Conservation (phyloP, 768 basidiomycete species). For the Amanita phalloides region DNA sequence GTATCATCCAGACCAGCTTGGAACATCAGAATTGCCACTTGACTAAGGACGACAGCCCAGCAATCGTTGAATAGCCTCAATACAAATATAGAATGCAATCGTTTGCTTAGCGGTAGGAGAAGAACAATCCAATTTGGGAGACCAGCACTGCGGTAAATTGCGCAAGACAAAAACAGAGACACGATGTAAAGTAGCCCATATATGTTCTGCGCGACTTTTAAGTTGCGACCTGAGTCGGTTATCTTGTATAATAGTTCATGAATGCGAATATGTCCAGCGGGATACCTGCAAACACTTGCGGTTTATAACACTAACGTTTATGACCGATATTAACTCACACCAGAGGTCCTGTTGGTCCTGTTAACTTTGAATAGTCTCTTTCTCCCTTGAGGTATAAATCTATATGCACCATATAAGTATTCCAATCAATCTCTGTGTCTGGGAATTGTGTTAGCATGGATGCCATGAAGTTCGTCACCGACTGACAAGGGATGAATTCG, state of each 20-base stretch:
- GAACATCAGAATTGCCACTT: conserved; percentile 58
- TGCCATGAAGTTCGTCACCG: conserved; percentile 2
- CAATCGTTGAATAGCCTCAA: conserved; percentile 94
- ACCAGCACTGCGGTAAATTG: conserved; percentile 54
- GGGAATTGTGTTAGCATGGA: conserved; percentile 9
- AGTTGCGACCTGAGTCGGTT: conserved; percentile 48
- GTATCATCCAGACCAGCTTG: conserved; percentile 47
- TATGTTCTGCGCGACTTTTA: conserved; percentile 63
- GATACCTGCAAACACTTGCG: conserved; percentile 51
- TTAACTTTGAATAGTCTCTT: conserved; percentile 68
- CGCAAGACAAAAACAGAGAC: conserved; percentile 53
- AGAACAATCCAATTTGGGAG: conserved; percentile 66
- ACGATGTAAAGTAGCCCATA: conserved; percentile 67
- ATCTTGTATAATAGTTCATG: conserved; percentile 61
- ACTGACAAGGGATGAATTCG: conserved; percentile 73
- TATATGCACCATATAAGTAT: conserved; percentile 90
- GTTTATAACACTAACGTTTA: neutral
- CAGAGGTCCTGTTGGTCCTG: conserved; percentile 86
- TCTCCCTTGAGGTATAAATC: conserved; percentile 72
- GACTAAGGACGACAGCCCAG: conserved; percentile 62
- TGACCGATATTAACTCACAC: conserved; percentile 44
- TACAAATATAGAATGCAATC: conserved; percentile 88
- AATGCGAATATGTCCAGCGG: conserved; percentile 84
- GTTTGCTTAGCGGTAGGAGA: conserved; percentile 78
- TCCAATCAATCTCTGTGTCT: conserved; percentile 99